Percentiles rank a stretch among this genome's conserved stretches.
These are phyloP conservation scores for Dichomitus squalens DNA, from an alignment of 1,284 basidiomycete species.

Conservation along the genomic window DNA sequence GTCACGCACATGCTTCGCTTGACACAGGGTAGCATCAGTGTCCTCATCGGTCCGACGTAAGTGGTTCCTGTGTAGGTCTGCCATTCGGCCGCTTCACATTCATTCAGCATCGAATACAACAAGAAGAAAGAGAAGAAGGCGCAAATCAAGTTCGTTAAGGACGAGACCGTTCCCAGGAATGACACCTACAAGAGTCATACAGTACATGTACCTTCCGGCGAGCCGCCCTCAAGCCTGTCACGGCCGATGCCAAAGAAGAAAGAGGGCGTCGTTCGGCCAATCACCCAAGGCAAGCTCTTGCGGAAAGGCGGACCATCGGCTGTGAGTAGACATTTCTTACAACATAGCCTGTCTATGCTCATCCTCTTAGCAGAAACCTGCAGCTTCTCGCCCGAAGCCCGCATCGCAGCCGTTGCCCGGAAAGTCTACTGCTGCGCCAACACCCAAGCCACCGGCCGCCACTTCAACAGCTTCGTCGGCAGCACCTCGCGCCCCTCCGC, in stretches of 20 bases:
- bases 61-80: slow-evolving; percentile 31
- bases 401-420: slow-evolving; percentile 61
- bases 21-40: slow-evolving; percentile 76
- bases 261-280: slow-evolving; percentile 80
- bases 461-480: slow-evolving; percentile 32
- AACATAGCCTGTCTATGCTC: background rate
- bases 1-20: slow-evolving; percentile 81
- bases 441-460: slow-evolving; percentile 32
- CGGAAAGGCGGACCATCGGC: slow-evolving; percentile 74
- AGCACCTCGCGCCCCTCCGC: slow-evolving; percentile 44
- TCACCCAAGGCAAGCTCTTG: slow-evolving; percentile 84
- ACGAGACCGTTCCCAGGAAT: slow-evolving; percentile 81
- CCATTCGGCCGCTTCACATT: slow-evolving; percentile 5
- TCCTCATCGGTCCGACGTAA: slow-evolving; percentile 79
- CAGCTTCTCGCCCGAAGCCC: slow-evolving; percentile 58
- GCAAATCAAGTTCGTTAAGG: slow-evolving; percentile 87
- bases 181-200: slow-evolving; percentile 95
- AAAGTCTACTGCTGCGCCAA: slow-evolving; percentile 38
- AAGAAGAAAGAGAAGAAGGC: slow-evolving; percentile 99
- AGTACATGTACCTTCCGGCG: slow-evolving; percentile 88
- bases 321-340: slow-evolving; percentile 38
- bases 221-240: slow-evolving; percentile 81
- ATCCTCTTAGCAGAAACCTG: slow-evolving; percentile 20
- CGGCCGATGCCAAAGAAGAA: slow-evolving; percentile 87
- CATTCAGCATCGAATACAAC: slow-evolving; percentile 75